Base-by-base conservation (phyloP, 495 filamentous ascomycete species). In the Aspergillus kassunensis region DNA sequence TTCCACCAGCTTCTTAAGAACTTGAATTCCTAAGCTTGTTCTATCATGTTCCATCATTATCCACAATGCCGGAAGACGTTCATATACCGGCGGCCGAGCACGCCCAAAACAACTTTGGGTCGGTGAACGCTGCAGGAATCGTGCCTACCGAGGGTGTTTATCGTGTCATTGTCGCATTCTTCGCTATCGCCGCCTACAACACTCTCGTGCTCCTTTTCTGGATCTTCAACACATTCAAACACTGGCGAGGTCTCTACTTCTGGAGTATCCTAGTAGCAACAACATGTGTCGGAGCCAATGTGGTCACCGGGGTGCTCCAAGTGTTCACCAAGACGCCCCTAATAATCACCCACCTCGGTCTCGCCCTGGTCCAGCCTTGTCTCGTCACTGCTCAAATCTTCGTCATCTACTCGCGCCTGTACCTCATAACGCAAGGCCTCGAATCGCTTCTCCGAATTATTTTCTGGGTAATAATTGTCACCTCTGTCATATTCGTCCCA, bases 71-170 rank as follows among this genome's bases (percentile, higher is more conserved):
- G n/a, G n/a, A n/a, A n/a, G n/a, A n/a, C n/a, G n/a, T n/a, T n/a
- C n/a, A n/a, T n/a, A n/a, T n/a, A n/a, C n/a, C n/a, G n/a, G n/a
- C n/a, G n/a, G n/a, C n/a, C n/a, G n/a, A n/a, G n/a, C n/a, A n/a
- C n/a, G n/a, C n/a, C n/a, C n/a, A n/a, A n/a, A n/a, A n/a, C n/a
- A n/a, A n/a, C n/a, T n/a, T 69, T 95, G 67, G 54, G 96, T 58
- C 80, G 90, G 60, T 78, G 79, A 55, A 82, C 77, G 24, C 24
- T 27, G 24, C 4, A 10, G 30, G 30, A 20, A 15, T n/a, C 5
- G 21, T n/a, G 3, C 20, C 19, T 12, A 21, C 24, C 4, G 10
- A n/a, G n/a, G 8, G 1, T 11, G n/a, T 13, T 16, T 20, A 6
- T 3, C 9, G n/a, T n/a, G n/a, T 45, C 15, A 58, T 63, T 11